These are phyloP conservation scores for Pyricularia sp. DNA, from an alignment of 2,329 filamentous ascomycete species.

Conservation along the genomic window DNA sequence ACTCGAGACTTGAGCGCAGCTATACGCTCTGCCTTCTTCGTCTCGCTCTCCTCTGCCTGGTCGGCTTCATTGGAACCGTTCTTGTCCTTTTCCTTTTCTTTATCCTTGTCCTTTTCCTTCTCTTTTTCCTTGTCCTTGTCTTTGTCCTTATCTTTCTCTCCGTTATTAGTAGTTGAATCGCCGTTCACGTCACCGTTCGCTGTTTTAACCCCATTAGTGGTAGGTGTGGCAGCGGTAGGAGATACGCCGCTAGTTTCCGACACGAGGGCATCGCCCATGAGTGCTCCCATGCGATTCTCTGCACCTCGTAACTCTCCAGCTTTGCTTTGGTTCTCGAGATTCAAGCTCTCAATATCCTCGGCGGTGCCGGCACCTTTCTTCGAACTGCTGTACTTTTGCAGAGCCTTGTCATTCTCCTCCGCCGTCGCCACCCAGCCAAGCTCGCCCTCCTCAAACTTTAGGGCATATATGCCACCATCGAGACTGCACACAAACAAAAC, in stretches of 20 bases:
- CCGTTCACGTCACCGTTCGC: slow-evolving; percentile 4
- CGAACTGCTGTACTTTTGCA: slow-evolving; percentile 87
- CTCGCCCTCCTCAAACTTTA: slow-evolving; percentile 78
- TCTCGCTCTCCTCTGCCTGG: slow-evolving; percentile 33
- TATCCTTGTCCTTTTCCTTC: slow-evolving; percentile 20
- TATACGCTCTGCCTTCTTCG: slow-evolving; percentile 45
- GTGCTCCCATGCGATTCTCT: slow-evolving; percentile 92
- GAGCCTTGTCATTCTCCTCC: slow-evolving; percentile 83
- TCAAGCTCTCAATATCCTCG: slow-evolving; percentile 81
- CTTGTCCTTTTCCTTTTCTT: slow-evolving; percentile 19
- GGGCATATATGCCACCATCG: slow-evolving; percentile 77
- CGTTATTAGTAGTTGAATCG: slow-evolving; percentile 1
- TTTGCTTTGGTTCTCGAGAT: slow-evolving; percentile 85
- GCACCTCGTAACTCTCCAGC: slow-evolving; percentile 82
- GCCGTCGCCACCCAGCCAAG: slow-evolving; percentile 79
- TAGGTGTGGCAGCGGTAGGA: neutral
- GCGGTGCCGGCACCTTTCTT: slow-evolving; percentile 83
- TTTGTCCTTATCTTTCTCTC: slow-evolving; percentile 19
- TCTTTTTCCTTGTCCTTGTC: slow-evolving; percentile 18
- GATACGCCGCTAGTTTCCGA: slow-evolving; percentile 33
- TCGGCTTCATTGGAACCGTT: slow-evolving; percentile 18
- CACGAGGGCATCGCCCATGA: slow-evolving; percentile 76
- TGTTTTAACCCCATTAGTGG: slow-evolving; percentile 40
- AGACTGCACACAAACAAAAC: slow-evolving; percentile 79
- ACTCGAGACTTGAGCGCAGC: slow-evolving; percentile 75